phyloP scores from a whole-genome alignment of 352 stramenopile genomes.

The Phytophthora multivora region DNA sequence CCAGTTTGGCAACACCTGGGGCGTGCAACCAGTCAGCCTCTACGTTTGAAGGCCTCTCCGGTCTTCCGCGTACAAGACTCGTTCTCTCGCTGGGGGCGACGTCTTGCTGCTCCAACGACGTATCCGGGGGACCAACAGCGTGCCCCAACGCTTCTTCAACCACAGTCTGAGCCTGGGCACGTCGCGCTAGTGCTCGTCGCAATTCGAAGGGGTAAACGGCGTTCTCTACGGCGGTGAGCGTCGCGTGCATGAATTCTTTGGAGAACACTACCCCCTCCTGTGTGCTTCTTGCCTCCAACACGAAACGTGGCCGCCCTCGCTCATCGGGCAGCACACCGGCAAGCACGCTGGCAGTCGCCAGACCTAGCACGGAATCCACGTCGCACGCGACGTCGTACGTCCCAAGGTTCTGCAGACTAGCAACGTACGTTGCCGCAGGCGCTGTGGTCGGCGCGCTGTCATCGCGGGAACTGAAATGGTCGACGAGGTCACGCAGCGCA shows the following conservation, averaged over 20 bases:
- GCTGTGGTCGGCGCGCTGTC: conserved; percentile 15
- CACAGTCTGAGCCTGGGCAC: conserved; percentile 21
- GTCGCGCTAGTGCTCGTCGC: conserved; percentile 38
- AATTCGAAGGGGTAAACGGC: conserved; percentile 71
- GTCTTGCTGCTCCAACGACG: conserved; percentile 10
- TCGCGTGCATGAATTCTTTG: conserved; percentile 56
- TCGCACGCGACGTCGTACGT: conserved; percentile 50
- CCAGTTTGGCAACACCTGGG: conserved; percentile 40
- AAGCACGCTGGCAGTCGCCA: conserved; percentile 32
- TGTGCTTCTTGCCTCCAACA: conserved; percentile 60
- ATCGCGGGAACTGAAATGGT: conserved; percentile 19
- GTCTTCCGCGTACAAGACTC: conserved; percentile 2
- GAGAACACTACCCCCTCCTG: conserved; percentile 49
- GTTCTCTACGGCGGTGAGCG: conserved; percentile 68
- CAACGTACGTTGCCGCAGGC: conserved; percentile 42
- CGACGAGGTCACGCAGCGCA: conserved; percentile 48
- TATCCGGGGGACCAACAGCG: conserved; percentile 30
- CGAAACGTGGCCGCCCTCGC: conserved; percentile 51
- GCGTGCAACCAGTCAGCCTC: conserved; percentile 43
- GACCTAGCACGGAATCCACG: conserved; percentile 45
- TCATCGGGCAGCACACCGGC: conserved; percentile 54
- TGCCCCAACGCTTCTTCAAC: conserved; percentile 49
- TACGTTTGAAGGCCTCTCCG: conserved; percentile 12
- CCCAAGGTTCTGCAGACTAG: conserved; percentile 43
- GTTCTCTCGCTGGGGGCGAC: not conserved